These are phyloP conservation scores for Leishmania tropica DNA, from an alignment of 208 protist genomes.

Conservation along the genomic window DNA sequence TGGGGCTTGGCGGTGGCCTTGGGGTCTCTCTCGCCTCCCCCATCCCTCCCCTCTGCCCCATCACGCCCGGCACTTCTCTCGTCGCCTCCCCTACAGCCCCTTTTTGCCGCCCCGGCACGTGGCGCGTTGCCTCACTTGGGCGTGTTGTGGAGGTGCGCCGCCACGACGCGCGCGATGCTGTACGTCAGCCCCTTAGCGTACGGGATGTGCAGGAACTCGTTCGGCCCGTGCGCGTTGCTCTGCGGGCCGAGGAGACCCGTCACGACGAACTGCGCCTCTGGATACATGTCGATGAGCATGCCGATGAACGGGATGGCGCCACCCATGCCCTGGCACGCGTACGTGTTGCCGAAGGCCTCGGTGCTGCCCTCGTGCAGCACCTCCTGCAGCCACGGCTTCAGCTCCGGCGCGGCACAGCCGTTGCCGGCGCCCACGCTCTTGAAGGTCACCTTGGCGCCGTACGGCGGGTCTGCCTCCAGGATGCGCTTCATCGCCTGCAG, in stretches of 20 bases:
- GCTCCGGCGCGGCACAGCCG: conserved; percentile 87
- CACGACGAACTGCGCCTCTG: conserved; percentile 94
- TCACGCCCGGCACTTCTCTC: background rate
- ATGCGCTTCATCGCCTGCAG: conserved; percentile 61
- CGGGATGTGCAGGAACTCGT: conserved; percentile 94
- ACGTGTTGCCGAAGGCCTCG: conserved; percentile 77
- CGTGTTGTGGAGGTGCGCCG: conserved; percentile 67
- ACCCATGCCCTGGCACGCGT: conserved; percentile 81
- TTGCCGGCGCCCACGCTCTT: conserved; percentile 44
- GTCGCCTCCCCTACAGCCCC: background rate
- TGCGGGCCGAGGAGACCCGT: conserved; percentile 92
- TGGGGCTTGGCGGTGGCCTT: background rate
- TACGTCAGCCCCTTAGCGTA: conserved; percentile 90
- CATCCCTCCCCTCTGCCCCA: background rate
- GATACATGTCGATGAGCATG: conserved; percentile 89
- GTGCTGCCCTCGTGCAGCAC: conserved; percentile 79
- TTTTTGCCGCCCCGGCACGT: background rate
- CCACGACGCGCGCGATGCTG: conserved; percentile 80
- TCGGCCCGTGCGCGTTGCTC: conserved; percentile 95
- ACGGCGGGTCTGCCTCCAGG: conserved; percentile 90
- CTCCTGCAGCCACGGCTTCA: conserved; percentile 77
- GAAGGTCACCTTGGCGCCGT: conserved; percentile 90
- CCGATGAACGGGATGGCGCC: conserved; percentile 95
- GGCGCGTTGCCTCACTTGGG: conserved; percentile 28
- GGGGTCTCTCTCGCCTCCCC: background rate